Conservation (phyloP, 83 land plant genomes). For the Larix sibirica region DNA sequence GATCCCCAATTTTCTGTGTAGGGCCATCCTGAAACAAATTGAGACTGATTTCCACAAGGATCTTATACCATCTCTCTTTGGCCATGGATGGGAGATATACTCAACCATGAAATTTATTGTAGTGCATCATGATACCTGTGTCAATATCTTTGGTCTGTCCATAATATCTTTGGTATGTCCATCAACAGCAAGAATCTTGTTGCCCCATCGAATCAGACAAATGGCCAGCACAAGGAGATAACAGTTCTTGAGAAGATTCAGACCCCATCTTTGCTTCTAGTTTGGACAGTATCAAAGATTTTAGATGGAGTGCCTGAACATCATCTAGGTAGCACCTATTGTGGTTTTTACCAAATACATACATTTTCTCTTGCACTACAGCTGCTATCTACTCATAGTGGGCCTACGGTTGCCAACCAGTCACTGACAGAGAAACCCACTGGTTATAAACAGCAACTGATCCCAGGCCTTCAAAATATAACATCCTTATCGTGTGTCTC, state of each 20-base stretch:
- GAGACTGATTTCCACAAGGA: no score
- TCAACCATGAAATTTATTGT: no score
- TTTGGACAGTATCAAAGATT: conserved; percentile 84
- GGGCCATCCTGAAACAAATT: no score
- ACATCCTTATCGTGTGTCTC: conserved; percentile 82
- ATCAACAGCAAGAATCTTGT: no score
- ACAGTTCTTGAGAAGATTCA: conserved; percentile 27
- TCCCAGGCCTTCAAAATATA: conserved; percentile 58
- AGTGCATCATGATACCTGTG: no score
- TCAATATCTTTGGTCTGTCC: no score
- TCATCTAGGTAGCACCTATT: conserved; percentile 98
- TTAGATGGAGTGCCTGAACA: conserved; percentile 95
- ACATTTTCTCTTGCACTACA: conserved; percentile 85
- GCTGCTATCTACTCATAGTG: conserved; percentile 98
- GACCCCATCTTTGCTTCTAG: conserved; percentile 54
- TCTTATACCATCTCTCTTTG: no score
- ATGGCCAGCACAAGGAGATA: conserved; percentile 59
- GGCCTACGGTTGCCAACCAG: conserved; percentile 81
- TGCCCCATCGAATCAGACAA: no score
- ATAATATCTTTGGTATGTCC: no score
- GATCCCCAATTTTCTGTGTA: no score
- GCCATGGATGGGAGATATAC: no score
- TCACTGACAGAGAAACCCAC: conserved; percentile 81
- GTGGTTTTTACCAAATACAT: conserved; percentile 91
- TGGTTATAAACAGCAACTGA: conserved; percentile 66